phyloP scores from a whole-genome alignment of 2,329 filamentous ascomycete genomes.

The Ceratocystis huliohia region DNA sequence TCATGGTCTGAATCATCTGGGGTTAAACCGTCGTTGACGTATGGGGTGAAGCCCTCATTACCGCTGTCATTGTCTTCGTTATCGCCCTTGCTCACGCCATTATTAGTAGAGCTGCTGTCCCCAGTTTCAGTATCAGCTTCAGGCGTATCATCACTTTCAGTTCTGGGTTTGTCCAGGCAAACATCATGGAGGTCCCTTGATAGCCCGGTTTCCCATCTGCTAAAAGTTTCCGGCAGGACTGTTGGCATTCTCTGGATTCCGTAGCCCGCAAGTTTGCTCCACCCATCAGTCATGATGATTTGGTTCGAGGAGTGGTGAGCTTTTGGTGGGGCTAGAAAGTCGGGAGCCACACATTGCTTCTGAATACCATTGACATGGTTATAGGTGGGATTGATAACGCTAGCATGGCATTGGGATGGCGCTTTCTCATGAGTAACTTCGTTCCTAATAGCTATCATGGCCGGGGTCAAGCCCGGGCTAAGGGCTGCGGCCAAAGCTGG shows the following conservation, averaged over 20 bases:
- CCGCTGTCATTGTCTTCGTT: background rate
- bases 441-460: background rate
- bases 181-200: too few relatives aligned
- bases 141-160: background rate
- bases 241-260: background rate
- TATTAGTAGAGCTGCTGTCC: background rate
- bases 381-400: background rate
- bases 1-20: background rate
- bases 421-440: too few relatives aligned
- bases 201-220: too few relatives aligned
- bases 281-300: background rate
- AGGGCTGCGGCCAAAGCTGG: background rate
- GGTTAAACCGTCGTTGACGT: background rate
- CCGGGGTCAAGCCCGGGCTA: background rate
- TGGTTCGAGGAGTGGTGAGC: background rate
- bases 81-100: background rate
- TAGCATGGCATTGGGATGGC: background rate
- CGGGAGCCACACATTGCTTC: background rate
- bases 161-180: too few relatives aligned
- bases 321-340: background rate
- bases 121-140: background rate
- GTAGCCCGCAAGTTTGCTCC: background rate
- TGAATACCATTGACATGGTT: background rate
- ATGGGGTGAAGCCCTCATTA: background rate
- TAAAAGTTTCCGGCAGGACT: too few relatives aligned